These are phyloP conservation scores for Tillandsia leiboldiana DNA, from an alignment of 176 grass and related monocot species.

Conservation along the genomic window DNA sequence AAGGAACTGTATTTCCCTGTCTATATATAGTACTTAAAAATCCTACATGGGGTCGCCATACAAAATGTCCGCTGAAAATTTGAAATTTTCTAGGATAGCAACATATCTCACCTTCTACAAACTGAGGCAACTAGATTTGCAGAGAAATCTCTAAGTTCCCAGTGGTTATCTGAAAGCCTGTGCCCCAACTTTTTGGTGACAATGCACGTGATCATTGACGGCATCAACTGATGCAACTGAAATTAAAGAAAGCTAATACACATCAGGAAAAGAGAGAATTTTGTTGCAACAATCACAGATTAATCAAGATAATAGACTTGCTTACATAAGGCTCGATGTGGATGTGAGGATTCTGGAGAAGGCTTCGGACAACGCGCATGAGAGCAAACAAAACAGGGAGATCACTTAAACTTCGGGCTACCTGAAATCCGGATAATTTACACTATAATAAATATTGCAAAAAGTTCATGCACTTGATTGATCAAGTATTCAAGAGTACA, in stretches of 20 bases:
- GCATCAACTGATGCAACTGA: constrained; percentile 94
- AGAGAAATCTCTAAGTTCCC: constrained; percentile 85
- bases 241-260: constrained; percentile 12
- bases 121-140: constrained; percentile 80
- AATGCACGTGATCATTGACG: constrained; percentile 76
- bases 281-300: background rate
- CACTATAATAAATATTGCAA: constrained; percentile 7
- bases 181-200: constrained; percentile 76
- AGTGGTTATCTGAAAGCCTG: constrained; percentile 76
- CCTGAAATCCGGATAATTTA: constrained; percentile 41
- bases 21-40: background rate
- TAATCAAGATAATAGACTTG: constrained; percentile 1
- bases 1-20: background rate
- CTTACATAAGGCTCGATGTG: constrained; percentile 98
- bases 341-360: constrained; percentile 87
- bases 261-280: background rate
- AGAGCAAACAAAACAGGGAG: constrained; percentile 83
- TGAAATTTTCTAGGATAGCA: background rate
- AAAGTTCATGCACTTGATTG: background rate
- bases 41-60: background rate
- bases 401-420: constrained; percentile 72
- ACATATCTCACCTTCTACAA: constrained; percentile 55
- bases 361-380: constrained; percentile 76
- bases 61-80: background rate
- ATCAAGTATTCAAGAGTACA: background rate